Evolutionary conservation across 116 monocot genomes (phyloP).

Genomic region (Papilionanthe hybrid): DNA sequence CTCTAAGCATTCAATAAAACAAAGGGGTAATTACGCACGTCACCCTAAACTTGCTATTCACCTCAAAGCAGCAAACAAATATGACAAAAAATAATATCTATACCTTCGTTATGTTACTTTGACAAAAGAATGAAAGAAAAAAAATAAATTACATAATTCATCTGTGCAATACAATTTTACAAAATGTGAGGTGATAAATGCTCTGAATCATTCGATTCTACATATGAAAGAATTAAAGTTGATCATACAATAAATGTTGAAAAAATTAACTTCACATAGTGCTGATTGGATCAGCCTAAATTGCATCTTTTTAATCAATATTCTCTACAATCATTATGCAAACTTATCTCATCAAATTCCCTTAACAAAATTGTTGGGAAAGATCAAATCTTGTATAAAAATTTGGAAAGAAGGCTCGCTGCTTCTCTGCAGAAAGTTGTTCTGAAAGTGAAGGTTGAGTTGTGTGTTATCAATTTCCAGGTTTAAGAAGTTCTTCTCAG

Average conservation of each 20-base stretch:
- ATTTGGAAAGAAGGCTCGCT: background rate
- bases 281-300: background rate
- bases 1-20: no score
- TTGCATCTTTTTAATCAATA: background rate
- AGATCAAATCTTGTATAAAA: background rate
- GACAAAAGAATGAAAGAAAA: no score
- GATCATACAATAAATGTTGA: background rate
- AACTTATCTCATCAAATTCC: no score
- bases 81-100: no score
- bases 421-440: background rate
- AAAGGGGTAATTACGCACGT: no score
- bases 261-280: background rate
- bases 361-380: background rate
- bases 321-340: background rate
- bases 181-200: background rate
- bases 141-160: no score
- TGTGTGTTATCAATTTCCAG: background rate
- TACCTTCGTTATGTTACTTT: no score
- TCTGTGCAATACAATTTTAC: background rate
- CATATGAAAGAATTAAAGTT: background rate
- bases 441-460: background rate
- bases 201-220: background rate
- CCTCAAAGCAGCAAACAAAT: no score
- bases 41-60: no score
- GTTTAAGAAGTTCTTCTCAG: constrained; percentile 8